Percentiles rank a stretch among this genome's conserved stretches.
Evolutionary conservation across 495 filamentous ascomycete species (phyloP).

Genomic region (Tuber microsphaerosporum): DNA sequence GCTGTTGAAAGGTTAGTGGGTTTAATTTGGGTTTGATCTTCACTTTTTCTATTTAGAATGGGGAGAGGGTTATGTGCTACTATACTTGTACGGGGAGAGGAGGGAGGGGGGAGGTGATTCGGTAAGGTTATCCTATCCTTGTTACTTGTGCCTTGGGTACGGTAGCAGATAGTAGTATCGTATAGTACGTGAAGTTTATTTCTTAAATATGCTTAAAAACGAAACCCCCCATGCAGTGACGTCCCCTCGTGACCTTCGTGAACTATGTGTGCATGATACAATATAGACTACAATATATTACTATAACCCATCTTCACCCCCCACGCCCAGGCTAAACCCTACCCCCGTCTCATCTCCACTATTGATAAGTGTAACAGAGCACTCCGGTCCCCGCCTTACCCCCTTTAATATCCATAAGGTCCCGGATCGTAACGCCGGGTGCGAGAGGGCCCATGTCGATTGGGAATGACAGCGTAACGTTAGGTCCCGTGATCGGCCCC

Average conservation of each 20-base stretch:
- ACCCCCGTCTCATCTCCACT: background rate
- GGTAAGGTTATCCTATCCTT: background rate
- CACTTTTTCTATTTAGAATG: background rate
- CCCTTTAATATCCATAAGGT: constrained; percentile 33
- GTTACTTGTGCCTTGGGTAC: background rate
- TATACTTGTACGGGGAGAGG: background rate
- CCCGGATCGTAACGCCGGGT: constrained; percentile 8
- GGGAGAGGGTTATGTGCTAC: background rate
- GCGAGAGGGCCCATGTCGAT: constrained; percentile 41
- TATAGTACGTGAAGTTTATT: background rate
- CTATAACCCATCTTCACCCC: background rate
- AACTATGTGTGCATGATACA: background rate
- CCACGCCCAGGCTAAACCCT: background rate
- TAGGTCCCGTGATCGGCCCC: constrained; percentile 43
- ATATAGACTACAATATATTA: background rate
- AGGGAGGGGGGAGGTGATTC: background rate
- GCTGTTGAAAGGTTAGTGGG: too few species aligned
- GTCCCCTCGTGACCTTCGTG: background rate
- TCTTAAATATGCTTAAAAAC: background rate
- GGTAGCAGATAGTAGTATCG: background rate
- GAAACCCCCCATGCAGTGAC: background rate
- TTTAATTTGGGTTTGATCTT: too few species aligned
- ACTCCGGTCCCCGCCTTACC: constrained; percentile 6
- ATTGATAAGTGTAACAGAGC: constrained; percentile 26
- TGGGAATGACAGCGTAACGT: constrained; percentile 43